Base-by-base conservation (phyloP, 2,329 filamentous ascomycete genomes). In the Xylaria sp. region DNA sequence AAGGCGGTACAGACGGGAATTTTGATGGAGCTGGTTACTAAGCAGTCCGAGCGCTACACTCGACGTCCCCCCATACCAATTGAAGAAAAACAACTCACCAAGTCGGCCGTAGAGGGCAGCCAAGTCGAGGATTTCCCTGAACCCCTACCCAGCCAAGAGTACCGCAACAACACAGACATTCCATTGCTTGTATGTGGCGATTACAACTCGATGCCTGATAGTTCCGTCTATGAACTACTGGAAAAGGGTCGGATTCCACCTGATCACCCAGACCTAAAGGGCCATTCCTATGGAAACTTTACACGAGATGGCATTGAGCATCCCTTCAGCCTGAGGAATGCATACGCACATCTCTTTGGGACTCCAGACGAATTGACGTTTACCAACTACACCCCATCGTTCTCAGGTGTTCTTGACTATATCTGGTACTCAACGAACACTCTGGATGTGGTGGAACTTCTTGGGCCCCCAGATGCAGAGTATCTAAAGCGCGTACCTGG, bases 1-100 rank as follows among this genome's bases (percentile, higher is more conserved):
- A 99, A 99, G 84, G 86, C 97, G 52, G 94, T 99, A 28, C 96
- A 99, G 82, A 96, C 94, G 0, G 96, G 94, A 68, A 97, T 99
- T 72, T 80, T 99, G 73, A 94, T 99, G 91, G 95, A 98, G 77
- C 90, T 94, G 64, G 88, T 99, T 55, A 92, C 91, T 9, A 96
- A 94, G 80, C 85, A 95, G 61, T 92, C 94, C 0, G 94, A 97
- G 74, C 91, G 90, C 75, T 99, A 95, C 80, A 89, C 92, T 18
- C 90, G 93, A 70, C 90, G 88, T 85, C 91, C 94, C 5, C 82
- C 94, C 0, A 64, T 79, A 25, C 68, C 78, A 7, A 90, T 92
- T 75, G 94, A 91, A 72, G 94, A 98, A 81, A 97, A 97, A 84
- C 88, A 86, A 81, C 82, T 86, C 75, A 85, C 85, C 64, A 82